phyloP scores from a whole-genome alignment of 176 grass and related monocot species.

The Melocanna baccifera region DNA sequence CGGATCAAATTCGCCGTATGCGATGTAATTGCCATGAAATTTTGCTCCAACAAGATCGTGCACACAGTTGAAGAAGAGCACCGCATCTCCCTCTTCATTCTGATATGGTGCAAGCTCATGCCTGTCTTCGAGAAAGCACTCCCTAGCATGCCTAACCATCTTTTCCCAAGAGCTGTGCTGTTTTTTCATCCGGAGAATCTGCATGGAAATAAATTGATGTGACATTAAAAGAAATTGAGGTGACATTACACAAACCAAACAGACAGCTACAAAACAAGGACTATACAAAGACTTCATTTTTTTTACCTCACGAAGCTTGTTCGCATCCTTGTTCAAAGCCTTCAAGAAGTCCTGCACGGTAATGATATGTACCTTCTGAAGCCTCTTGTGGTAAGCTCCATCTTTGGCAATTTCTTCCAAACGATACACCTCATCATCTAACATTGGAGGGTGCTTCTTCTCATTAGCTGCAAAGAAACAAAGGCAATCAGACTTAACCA shows the following conservation, averaged over 20 bases:
- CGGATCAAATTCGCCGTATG: not conserved
- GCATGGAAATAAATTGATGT: not conserved
- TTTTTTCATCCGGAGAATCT: conserved; percentile 30
- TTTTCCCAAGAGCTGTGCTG: not conserved
- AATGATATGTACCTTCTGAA: not conserved
- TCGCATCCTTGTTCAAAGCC: conserved; percentile 10
- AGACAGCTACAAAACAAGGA: not conserved
- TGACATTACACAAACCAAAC: not conserved
- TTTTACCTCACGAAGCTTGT: conserved; percentile 20
- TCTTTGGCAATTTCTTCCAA: conserved; percentile 32
- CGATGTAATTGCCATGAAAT: not conserved
- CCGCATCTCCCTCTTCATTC: not conserved
- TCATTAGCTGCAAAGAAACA: conserved; percentile 24
- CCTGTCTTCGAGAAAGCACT: not conserved
- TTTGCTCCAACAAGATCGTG: conserved; percentile 21
- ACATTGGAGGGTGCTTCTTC: conserved; percentile 37
- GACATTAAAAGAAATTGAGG: not conserved
- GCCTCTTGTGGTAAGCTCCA: conserved; percentile 29
- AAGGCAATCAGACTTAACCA: not conserved
- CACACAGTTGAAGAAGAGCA: conserved; percentile 15
- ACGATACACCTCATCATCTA: conserved; percentile 30
- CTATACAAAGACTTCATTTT: not conserved
- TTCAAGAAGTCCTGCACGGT: conserved; percentile 25
- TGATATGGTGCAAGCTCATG: conserved; percentile 6
- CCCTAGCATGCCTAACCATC: conserved; percentile 37